Base-by-base conservation (phyloP, 1,284 basidiomycete species). In the Melampsora larici-populina region DNA sequence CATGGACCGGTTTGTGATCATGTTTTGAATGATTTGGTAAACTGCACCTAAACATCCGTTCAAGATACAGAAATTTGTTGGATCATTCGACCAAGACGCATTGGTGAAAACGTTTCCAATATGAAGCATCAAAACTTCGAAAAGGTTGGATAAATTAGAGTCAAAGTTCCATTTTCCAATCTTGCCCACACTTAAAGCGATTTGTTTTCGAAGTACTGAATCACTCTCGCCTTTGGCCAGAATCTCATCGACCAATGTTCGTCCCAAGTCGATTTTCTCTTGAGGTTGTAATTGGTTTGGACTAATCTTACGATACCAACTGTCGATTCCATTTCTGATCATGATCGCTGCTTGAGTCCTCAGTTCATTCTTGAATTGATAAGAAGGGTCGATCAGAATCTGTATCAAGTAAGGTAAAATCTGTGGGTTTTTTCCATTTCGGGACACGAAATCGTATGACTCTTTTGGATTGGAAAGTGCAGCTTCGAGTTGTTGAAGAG, bases 1-100 rank as follows among this genome's bases (percentile, higher is more conserved):
- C 11, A 63, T 49, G n/a, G 71, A 73, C 13, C 71, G 71, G 63
- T 73, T 73, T 24, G 36, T 73, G 9, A 73, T 65, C 46, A 73
- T 49, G n/a, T 73, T 73, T 55, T 73, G 71, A 29, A 73, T 73
- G 46, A 73, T 73, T 73, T 73, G 71, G 36, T 73, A 73, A 31
- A 73, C 46, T 7, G 43, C 71, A 31, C 60, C 71, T 49, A 73
- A 65, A 63, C 71, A 73, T 26, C 71, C 71, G 51, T 64, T 73
- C 26, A 73, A 36, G 60, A 51, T 73, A n/a, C 49, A 73, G 36
- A 64, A 73, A 51, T 73, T 73, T 13, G 71, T 63, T 33, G 71
- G 71, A 65, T 63, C 60, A 31, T 26, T 62, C 21, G 70, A 71
- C 70, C 70, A 71, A 48, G 62, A 60, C 17, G 13, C 11, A 31